Base-by-base conservation (phyloP, 257 asterid species). In the Capsicum baccatum region DNA sequence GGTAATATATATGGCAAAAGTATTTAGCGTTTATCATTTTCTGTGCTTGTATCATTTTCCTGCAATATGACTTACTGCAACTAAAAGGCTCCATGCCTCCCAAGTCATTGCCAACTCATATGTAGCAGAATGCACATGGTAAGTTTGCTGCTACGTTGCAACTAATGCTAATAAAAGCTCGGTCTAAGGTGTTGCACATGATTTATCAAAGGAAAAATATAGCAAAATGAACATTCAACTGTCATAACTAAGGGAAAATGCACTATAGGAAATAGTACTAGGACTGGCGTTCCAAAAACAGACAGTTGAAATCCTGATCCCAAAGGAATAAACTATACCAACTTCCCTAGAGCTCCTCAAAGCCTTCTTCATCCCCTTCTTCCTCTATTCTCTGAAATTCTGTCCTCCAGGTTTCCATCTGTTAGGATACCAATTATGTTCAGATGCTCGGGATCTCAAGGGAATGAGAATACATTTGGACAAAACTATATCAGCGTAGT, bases 331-430 rank as follows among this genome's bases (percentile, higher is more conserved):
- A 74, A 74, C 35, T 26, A 44, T 26, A 9, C 8, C 9, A 52
- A 76, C 63, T 76, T 26, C 12, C 17, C 55, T 83, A 94, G 76
- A 93, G 93, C 92, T 95, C 98, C 83, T 95, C 98, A 83, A 95
- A 95, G 35, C 98, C 98, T 67, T 95, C 98, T 91, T 95, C 97
- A 85, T 92, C 97, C 4, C 91, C 98, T 79, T 88, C 97, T 83
- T 90, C 98, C 86, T 95, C 98, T 68, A 95, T 88, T 87, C 98
- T 90, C 83, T 79, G 89, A 59, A 91, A 88, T 89, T 91, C 97
- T 81, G 90, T 91, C 81, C 97, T 91, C 98, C 98, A 95, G 62
- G 84, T 74, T 82, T 91, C 96, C 97, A 93, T 89, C 98, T 95
- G 94, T 26, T 26, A 26, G 58, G 66, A 79, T 62, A 35, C 21